phyloP scores from a whole-genome alignment of 306 rosid species.

The Pachyrhizus erosus region DNA sequence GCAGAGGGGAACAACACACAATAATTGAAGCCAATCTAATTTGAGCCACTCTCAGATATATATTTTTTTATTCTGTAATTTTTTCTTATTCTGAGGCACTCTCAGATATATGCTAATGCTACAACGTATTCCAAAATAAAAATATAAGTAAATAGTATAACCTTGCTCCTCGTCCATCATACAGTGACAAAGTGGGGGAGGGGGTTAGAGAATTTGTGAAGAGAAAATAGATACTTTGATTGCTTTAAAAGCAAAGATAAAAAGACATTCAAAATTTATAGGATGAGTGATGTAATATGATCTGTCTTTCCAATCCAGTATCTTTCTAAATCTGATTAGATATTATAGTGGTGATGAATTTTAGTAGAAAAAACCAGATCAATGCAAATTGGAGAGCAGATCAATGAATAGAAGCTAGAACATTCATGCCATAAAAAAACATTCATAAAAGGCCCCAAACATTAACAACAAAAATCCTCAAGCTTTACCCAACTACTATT shows the following conservation, averaged over 20 bases:
- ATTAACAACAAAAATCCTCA: not conserved
- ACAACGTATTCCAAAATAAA: conserved; percentile 1
- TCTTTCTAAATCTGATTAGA: not conserved
- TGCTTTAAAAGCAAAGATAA: not conserved
- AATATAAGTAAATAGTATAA: not conserved
- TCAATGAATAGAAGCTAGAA: conserved; percentile 20
- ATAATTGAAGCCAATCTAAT: conserved; percentile 4
- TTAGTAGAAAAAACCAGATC: not conserved
- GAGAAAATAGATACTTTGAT: conserved; percentile 9
- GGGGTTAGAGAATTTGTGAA: too few species aligned
- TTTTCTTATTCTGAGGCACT: too few species aligned
- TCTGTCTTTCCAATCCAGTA: not conserved
- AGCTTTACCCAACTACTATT: not conserved
- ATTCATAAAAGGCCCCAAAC: too few species aligned
- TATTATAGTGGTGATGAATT: not conserved
- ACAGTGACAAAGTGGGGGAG: too few species aligned
- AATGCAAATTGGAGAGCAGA: conserved; percentile 26
- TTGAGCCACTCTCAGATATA: conserved; percentile 8
- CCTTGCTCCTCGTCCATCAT: too few species aligned
- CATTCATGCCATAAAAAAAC: not conserved
- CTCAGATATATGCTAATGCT: too few species aligned
- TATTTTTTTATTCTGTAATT: too few species aligned
- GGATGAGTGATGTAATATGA: not conserved
- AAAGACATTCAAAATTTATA: not conserved
- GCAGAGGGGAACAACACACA: not conserved